These are phyloP conservation scores for Stemphylium beticola DNA, from an alignment of 2,329 filamentous ascomycete genomes.

Conservation along the genomic window DNA sequence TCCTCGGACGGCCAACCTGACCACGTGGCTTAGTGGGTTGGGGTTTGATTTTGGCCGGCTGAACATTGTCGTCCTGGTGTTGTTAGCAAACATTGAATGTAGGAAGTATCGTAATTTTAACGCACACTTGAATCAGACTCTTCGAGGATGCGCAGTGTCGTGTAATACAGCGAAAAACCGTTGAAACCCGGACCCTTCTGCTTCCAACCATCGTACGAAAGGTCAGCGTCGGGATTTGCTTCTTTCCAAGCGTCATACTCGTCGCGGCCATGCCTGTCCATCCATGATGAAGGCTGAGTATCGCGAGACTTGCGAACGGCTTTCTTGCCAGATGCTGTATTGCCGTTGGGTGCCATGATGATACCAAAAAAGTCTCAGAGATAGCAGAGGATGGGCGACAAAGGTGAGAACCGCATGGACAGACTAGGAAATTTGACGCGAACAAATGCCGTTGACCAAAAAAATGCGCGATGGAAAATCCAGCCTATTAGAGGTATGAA, in stretches of 20 bases:
- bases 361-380: constrained; percentile 10
- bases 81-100: constrained; percentile 22
- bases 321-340: constrained; percentile 12
- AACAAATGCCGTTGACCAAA: constrained; percentile 12
- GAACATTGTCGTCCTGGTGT: constrained; percentile 34
- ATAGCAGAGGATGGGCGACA: constrained; percentile 12
- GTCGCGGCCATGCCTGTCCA: constrained; percentile 25
- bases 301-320: constrained; percentile 12
- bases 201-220: constrained; percentile 43
- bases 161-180: constrained; percentile 40
- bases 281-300: constrained; percentile 25
- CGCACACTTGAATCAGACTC: constrained; percentile 39
- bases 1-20: constrained; percentile 33
- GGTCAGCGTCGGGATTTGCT: constrained; percentile 26
- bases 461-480: constrained; percentile 13
- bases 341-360: constrained; percentile 31
- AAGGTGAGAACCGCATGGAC: constrained; percentile 7
- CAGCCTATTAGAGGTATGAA: constrained; percentile 10
- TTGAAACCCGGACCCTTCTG: constrained; percentile 31
- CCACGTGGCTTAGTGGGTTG: constrained; percentile 27
- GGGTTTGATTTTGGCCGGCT: constrained; percentile 21
- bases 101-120: constrained; percentile 1
- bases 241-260: constrained; percentile 38
- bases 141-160: constrained; percentile 37
- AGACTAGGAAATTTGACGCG: constrained; percentile 14